These are phyloP conservation scores for Sugiyamaella qingdaonensis DNA, from an alignment of 805 yeast genomes.

Conservation along the genomic window DNA sequence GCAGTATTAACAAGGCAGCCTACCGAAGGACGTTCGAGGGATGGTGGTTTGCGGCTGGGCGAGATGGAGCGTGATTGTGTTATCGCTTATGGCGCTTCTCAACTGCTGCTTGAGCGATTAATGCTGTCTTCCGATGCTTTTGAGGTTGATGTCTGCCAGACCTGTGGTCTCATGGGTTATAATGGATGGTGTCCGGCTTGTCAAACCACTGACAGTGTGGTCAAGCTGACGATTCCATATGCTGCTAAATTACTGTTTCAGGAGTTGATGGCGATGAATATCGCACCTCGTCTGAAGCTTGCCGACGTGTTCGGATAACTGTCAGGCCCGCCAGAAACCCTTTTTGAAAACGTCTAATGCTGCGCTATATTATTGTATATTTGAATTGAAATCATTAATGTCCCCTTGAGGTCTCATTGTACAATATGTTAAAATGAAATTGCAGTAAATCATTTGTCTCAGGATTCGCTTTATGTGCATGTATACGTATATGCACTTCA, in stretches of 20 bases:
- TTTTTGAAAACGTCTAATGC: no score
- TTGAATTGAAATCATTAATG: background rate
- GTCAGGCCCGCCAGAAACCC: no score
- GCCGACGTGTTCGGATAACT: slow-evolving; percentile 70
- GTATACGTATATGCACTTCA: no score
- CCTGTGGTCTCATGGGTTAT: slow-evolving; percentile 96
- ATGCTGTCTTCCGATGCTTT: slow-evolving; percentile 98
- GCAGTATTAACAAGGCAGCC: slow-evolving; percentile 98
- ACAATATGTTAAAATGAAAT: no score
- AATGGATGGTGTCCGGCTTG: slow-evolving; percentile 98
- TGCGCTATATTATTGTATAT: background rate
- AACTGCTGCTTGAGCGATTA: slow-evolving; percentile 83
- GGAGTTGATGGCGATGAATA: slow-evolving; percentile 96
- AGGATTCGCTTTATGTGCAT: no score
- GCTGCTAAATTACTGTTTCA: slow-evolving; percentile 98
- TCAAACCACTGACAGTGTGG: slow-evolving; percentile 77
- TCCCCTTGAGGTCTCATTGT: no score
- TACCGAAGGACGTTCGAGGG: slow-evolving; percentile 97
- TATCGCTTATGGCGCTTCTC: slow-evolving; percentile 98
- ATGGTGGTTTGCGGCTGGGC: slow-evolving; percentile 97
- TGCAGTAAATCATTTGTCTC: no score
- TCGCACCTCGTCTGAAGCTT: slow-evolving; percentile 89
- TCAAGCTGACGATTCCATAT: slow-evolving; percentile 94
- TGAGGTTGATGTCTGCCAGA: slow-evolving; percentile 90
- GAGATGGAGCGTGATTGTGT: slow-evolving; percentile 99